Evolutionary conservation across 2,329 filamentous ascomycete genomes (phyloP), one percentile per base, ranked within the genome.

Genomic region (Elsinoe fawcettii): DNA sequence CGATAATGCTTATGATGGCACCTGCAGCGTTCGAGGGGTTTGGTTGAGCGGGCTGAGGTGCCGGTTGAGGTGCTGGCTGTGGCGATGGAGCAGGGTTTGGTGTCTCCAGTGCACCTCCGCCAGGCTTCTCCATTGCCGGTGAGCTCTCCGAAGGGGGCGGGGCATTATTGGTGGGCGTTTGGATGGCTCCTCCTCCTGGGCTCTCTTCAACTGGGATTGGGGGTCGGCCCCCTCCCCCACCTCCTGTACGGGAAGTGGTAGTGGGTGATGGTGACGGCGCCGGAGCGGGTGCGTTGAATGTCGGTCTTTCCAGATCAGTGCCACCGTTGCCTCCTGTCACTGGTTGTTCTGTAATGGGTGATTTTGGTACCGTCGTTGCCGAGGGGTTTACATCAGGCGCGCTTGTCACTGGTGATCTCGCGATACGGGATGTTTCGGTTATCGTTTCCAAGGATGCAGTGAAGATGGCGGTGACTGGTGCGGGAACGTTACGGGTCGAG

Each of bases 161-260:
- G 71, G 27, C 68, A 63, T 66, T 83, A 80, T 18, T 80, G 80
- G 0, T 80, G 79, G 0, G 64, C 65, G 59, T 63, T 62, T 22
- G 67, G 49, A 20, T 69, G 61, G 64, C 80, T 75, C 5, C 80
- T 80, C 18, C 77, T 80, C 1, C 80, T 77, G 46, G 78, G 76
- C 0, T 80, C 80, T 11, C 70, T 70, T 77, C 78, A 7, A 53
- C 22, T 83, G 62, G 68, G 77, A 36, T 77, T 72, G 0, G 73
- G 70, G 62, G 75, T 77, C 65, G 74, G 82, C 71, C 74, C 81
- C 65, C 75, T 82, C 41, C 75, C 72, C 67, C 46, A 25, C 46
- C 46, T 2, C 23, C 46, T 82, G 78, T 25, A 73, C 69, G 62
- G 82, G 82, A 0, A 76, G 82, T 55, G 3, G 53, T 55, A 7